These are phyloP conservation scores for Lenzites betulinus DNA, from an alignment of 768 basidiomycete genomes.

Conservation along the genomic window DNA sequence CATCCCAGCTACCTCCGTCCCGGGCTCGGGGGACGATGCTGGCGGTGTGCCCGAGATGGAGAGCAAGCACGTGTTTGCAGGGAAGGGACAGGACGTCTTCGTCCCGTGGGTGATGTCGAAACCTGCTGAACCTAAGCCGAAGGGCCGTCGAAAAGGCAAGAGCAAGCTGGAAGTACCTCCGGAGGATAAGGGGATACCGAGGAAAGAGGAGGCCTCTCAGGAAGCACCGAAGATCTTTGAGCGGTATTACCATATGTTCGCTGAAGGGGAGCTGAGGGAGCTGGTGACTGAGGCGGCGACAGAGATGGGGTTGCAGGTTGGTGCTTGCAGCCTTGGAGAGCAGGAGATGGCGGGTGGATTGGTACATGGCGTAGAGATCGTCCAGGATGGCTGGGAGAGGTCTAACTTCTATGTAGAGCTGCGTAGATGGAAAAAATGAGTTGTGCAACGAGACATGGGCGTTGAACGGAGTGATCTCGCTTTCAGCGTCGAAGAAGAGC, in stretches of 20 bases:
- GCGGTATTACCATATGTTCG: constrained; percentile 97
- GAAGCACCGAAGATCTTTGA: constrained; percentile 58
- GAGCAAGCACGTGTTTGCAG: background rate
- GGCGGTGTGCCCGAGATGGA: constrained; percentile 25
- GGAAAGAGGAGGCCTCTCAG: background rate
- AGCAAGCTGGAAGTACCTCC: background rate
- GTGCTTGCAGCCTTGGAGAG: constrained; percentile 27
- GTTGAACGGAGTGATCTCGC: no score
- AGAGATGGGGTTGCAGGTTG: constrained; percentile 56
- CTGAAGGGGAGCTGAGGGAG: constrained; percentile 68
- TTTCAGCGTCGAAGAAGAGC: no score
- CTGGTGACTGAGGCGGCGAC: constrained; percentile 66
- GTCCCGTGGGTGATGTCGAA: constrained; percentile 81
- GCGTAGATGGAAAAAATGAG: constrained; percentile 54
- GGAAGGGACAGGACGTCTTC: constrained; percentile 73
- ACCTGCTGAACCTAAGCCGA: constrained; percentile 28
- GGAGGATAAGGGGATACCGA: background rate
- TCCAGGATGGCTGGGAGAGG: constrained; percentile 81
- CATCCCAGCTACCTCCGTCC: constrained; percentile 43
- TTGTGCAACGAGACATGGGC: background rate
- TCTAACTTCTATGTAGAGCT: constrained; percentile 89
- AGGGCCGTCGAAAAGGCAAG: constrained; percentile 14
- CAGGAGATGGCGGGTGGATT: background rate
- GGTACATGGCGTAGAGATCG: constrained; percentile 59
- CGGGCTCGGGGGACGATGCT: background rate